Evolutionary conservation across 108 stramenopile genomes (phyloP), one percentile per base, ranked within the genome.

Genomic region (Nitzschia inconspicua): DNA sequence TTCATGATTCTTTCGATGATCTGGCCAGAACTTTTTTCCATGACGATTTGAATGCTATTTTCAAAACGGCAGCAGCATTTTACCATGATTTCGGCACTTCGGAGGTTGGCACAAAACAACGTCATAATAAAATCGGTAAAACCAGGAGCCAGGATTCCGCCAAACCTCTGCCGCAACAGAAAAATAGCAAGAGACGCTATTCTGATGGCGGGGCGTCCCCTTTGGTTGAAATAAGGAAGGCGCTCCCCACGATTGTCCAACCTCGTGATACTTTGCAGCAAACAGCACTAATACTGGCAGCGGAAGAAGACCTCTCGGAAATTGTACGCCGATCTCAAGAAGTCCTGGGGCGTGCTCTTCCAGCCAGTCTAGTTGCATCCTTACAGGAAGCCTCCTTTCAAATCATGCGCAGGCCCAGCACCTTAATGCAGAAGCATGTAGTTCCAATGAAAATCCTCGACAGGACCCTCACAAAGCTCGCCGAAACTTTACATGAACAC

Each of bases 131-230:
- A n/a, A n/a, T n/a, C n/a, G n/a, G n/a, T n/a, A n/a, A n/a, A n/a
- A n/a, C n/a, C n/a, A n/a, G n/a, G n/a, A n/a, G n/a, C n/a, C n/a
- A n/a, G n/a, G n/a, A n/a, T n/a, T n/a, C n/a, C n/a, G n/a, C n/a
- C n/a, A n/a, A n/a, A n/a, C n/a, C n/a, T n/a, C n/a, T n/a, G n/a
- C n/a, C n/a, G n/a, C n/a, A n/a, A n/a, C n/a, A n/a, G n/a, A 25
- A 40, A 13, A 35, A 49, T 13, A 53, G 22, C 7, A 34, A 48
- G 2, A 62, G 60, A 10, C 25, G 60, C 14, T 42, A 49, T 49
- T 62, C 60, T 14, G 60, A 62, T 24, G 60, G 60, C 11, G 60
- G 60, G 14, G 60, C 60, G 1, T 37, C 47, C 10, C 28, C 60
- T 1, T 46, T 47, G 5, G 26, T 49, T 11, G 4, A 13, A 5